Evolutionary conservation across 2,329 filamentous ascomycete genomes (phyloP), one percentile per base, ranked within the genome.

Genomic region (Colletotrichum navitas): DNA sequence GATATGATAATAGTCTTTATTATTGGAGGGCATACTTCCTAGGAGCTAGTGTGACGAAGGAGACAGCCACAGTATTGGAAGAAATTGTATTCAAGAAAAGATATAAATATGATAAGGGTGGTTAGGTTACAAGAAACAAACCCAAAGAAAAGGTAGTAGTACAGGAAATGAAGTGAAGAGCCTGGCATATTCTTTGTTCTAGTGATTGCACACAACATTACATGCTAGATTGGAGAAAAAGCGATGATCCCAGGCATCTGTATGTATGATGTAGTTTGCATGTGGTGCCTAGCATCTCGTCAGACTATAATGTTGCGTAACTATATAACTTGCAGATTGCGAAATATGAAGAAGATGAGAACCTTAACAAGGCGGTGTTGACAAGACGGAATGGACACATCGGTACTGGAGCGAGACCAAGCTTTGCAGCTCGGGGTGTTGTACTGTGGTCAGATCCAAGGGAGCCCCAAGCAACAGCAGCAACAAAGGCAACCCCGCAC

Each of bases 401-500:
- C 11, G 32, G 24, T 24, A 32, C 32, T 12, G 34, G 21, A 12
- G 21, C 49, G 32, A 62, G 21, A 1, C 21, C 32, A 62, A 62
- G 59, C 59, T 26, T 61, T 51, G 45, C 10, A n/a, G n/a, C n/a
- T 14, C 49, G 32, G 43, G 7, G 18, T 45, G 49, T 21, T 21
- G 6, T 8, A 43, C 32, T 1, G 16, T 21, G 45, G 32, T 32
- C 18, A 32, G 14, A 51, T 18, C 8, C 24, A 39, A 36, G 1
- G 45, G 10, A 12, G 18, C 21, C 32, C 10, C 6, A 24, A 32
- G 24, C 45, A 24, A 36, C 39, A 36, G 14, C 32, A 51, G 29
- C 29, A 51, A 62, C n/a, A 62, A 62, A 62, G 32, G 21, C n/a
- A 29, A 39, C 43, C 59, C 32, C 32, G 59, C 45, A 51, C 43